Base-by-base conservation (phyloP, 208 protist genomes). In the Trypanosoma platydactyli region DNA sequence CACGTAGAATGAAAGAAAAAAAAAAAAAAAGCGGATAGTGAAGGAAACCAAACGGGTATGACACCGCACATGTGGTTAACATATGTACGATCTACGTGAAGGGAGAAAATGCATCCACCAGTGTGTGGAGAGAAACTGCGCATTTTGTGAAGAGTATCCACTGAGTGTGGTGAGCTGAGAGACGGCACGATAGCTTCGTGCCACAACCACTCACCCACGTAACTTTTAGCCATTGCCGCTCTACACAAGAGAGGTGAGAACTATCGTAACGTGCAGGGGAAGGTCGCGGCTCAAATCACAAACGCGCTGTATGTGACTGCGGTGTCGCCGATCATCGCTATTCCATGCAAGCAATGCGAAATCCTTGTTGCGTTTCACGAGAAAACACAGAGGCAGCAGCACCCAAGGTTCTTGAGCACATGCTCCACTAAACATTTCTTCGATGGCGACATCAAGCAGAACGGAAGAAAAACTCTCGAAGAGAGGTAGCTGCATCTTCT, bases 381-480 rank as follows among this genome's bases (percentile, higher is more conserved):
- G 61, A 64, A 74, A 68, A 64, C 68, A 74, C 1, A 68, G 18
- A 30, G 54, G 29, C 4, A 73, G 44, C 25, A 73, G 1, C 22
- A 42, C 33, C 53, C 51, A 73, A 13, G 41, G 35, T 25, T 57
- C 30, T 29, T 13, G 11, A 7, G 5, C n/a, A 44, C 27, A 27
- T 25, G n/a, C 11, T 6, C 27, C 24, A 55, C 11, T 13, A 52
- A 68, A 9, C 18, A 74, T 38, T 15, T 64, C 45, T 18, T 49
- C 45, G 11, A 68, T 12, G 20, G 35, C 22, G 0, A 30, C 24
- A n/a, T 61, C 51, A 62, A 74, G 68, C 42, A 68, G 16, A n/a
- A 68, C 0, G 16, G 61, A 62, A 33, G 68, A 74, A 38, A 74
- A 62, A 53, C 11, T 56, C 9, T 57, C 40, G 58, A 65, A 71